phyloP scores from a whole-genome alignment of 2,329 filamentous ascomycete species.

The Diaporthe sp. region DNA sequence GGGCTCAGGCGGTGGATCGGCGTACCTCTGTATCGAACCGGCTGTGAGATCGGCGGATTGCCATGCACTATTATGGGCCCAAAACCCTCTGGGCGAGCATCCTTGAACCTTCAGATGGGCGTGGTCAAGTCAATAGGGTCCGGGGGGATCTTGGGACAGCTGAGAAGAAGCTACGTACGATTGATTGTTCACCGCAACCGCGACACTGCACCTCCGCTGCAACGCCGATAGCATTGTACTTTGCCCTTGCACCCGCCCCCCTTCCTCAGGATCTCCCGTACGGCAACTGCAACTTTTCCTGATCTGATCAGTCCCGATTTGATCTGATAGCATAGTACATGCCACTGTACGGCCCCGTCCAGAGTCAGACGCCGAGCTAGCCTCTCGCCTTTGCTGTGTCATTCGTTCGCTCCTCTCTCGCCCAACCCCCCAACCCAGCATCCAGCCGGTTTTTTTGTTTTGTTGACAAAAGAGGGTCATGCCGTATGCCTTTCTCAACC shows the following conservation, averaged over 20 bases:
- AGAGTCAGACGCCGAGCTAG: slow-evolving; percentile 31
- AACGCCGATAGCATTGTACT: slow-evolving; percentile 34
- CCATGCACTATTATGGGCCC: slow-evolving; percentile 32
- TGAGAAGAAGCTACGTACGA: slow-evolving; percentile 29
- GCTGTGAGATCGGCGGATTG: slow-evolving; percentile 12
- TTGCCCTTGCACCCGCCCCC: slow-evolving; percentile 28
- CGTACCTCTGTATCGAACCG: slow-evolving; percentile 19
- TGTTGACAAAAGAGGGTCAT: slow-evolving; percentile 61
- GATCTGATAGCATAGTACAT: slow-evolving; percentile 32
- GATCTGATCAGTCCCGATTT: not conserved
- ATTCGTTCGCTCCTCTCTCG: slow-evolving; percentile 45
- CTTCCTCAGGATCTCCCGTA: slow-evolving; percentile 16
- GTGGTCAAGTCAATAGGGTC: slow-evolving; percentile 1
- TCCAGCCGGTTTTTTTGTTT: slow-evolving; percentile 25
- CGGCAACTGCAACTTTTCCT: slow-evolving; percentile 11
- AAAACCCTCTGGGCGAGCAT: slow-evolving; percentile 10
- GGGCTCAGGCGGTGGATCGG: not conserved
- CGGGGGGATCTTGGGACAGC: slow-evolving; percentile 14
- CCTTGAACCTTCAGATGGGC: slow-evolving; percentile 11
- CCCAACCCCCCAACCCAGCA: slow-evolving; percentile 47
- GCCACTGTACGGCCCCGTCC: slow-evolving; percentile 16
- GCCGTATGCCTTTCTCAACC: slow-evolving; percentile 79
- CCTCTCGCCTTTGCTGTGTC: slow-evolving; percentile 43
- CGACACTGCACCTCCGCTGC: slow-evolving; percentile 18
- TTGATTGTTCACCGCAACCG: slow-evolving; percentile 29